Percentiles rank a stretch among this genome's conserved stretches.
Conservation (phyloP, 2,329 filamentous ascomycete species). For the Alternaria ethzedia region DNA sequence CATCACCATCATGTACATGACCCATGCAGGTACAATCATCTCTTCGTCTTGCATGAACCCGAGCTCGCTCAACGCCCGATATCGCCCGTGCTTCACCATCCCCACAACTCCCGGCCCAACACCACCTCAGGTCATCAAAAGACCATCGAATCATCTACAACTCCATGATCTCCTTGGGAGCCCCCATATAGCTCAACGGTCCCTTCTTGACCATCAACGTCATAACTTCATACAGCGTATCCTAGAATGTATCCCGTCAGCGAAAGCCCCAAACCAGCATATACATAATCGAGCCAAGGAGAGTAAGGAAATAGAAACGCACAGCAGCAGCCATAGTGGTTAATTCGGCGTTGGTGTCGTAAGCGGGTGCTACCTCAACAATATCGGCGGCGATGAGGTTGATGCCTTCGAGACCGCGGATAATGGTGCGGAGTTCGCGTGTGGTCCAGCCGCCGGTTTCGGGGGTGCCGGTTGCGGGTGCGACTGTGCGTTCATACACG, state of each 20-base stretch:
- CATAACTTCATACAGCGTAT: conserved; percentile 79
- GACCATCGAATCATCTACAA: conserved; percentile 10
- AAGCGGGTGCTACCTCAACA: conserved; percentile 74
- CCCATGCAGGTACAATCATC: background rate
- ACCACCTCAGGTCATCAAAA: no score
- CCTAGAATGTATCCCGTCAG: conserved; percentile 21
- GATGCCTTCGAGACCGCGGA: conserved; percentile 71
- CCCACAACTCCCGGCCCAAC: background rate
- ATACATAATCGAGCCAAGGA: background rate
- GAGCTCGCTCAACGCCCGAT: background rate
- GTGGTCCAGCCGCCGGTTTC: conserved; percentile 80
- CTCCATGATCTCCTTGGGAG: conserved; percentile 37
- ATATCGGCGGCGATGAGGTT: conserved; percentile 75
- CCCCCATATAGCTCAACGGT: conserved; percentile 62
- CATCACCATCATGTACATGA: background rate
- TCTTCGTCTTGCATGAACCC: background rate
- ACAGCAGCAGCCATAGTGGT: conserved; percentile 76
- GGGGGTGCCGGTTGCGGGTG: conserved; percentile 75
- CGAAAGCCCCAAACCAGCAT: background rate
- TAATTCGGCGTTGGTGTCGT: conserved; percentile 74
- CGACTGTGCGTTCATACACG: conserved; percentile 54
- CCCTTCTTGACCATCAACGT: conserved; percentile 83
- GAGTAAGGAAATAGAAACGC: conserved; percentile 14
- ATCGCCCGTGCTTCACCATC: no score
- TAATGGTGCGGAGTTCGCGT: conserved; percentile 73